A percentile compares a stretch with the other conserved stretches of the same genome.
phyloP scores from a whole-genome alignment of 495 filamentous ascomycete species.

The Hypoxylon lienhwacheense region DNA sequence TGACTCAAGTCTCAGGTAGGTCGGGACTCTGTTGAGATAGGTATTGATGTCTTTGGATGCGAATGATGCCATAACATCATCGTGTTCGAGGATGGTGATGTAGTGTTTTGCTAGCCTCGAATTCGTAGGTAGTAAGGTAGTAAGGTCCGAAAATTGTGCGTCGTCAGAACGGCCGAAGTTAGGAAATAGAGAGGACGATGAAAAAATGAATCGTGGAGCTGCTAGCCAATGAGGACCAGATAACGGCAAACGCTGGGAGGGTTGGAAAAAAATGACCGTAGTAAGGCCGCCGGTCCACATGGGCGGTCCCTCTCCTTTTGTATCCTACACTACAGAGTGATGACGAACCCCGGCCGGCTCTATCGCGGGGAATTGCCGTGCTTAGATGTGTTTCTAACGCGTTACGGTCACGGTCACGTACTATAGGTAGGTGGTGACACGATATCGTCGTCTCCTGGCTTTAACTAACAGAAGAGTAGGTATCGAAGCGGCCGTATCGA shows the following conservation, averaged over 20 bases:
- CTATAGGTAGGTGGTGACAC: conserved; percentile 10
- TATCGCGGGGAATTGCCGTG: conserved; percentile 39
- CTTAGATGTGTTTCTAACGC: conserved; percentile 32
- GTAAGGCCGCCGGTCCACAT: conserved; percentile 40
- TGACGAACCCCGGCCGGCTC: conserved; percentile 35
- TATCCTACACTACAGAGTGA: conserved; percentile 8
- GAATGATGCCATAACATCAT: conserved; percentile 2
- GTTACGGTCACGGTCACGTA: conserved; percentile 12
- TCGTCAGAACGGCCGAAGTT: conserved; percentile 3
- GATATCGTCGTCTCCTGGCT: conserved; percentile 20
- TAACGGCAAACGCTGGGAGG: conserved; percentile 27
- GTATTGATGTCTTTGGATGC: too few relatives aligned
- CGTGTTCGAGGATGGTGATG: neutral
- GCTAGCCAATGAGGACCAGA: conserved; percentile 30
- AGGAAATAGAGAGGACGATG: too few relatives aligned
- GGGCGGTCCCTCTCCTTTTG: conserved; percentile 23
- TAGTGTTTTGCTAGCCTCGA: conserved; percentile 6
- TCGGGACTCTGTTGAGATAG: neutral
- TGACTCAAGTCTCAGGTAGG: too few relatives aligned
- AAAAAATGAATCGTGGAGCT: conserved; percentile 17
- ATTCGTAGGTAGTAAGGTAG: neutral
- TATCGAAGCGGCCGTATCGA: neutral
- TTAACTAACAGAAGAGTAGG: too few relatives aligned
- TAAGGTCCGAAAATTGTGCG: conserved; percentile 3
- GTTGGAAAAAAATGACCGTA: conserved; percentile 37